phyloP scores from a whole-genome alignment of 306 rosid species.

The Fragaria vesca region DNA sequence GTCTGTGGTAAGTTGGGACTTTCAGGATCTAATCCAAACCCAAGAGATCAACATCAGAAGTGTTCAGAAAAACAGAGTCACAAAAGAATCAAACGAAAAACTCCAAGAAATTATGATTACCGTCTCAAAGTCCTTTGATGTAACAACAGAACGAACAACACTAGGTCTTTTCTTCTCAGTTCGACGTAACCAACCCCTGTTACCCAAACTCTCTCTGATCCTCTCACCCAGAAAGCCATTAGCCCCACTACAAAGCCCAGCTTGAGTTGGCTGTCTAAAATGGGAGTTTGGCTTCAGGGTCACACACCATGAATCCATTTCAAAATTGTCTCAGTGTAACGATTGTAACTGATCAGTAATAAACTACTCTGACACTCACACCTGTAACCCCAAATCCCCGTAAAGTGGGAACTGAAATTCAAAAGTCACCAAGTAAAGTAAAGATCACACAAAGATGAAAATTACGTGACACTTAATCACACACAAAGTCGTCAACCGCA shows the following conservation, averaged over 20 bases:
- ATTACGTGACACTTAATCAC: constrained; percentile 11
- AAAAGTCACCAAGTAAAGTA: constrained; percentile 31
- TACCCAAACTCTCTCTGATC: constrained; percentile 45
- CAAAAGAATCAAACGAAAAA: constrained; percentile 4
- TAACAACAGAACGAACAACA: constrained; percentile 56
- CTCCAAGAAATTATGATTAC: neutral
- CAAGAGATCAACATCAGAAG: constrained; percentile 9
- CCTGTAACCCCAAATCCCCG: constrained; percentile 35
- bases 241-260: constrained; percentile 35
- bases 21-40: constrained; percentile 54
- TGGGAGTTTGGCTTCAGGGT: constrained; percentile 41
- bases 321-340: constrained; percentile 19
- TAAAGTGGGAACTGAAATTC: constrained; percentile 7
- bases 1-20: constrained; percentile 49
- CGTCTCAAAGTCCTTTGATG: constrained; percentile 44
- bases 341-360: constrained; percentile 27
- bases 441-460: constrained; percentile 27
- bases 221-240: constrained; percentile 59
- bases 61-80: constrained; percentile 4
- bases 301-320: constrained; percentile 67
- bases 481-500: constrained; percentile 23
- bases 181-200: constrained; percentile 40
- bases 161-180: constrained; percentile 49
- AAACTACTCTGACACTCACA: neutral
- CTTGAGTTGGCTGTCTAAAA: constrained; percentile 34